These are phyloP conservation scores for Solidago caesia DNA, from an alignment of 129 eudicot species.

Conservation along the genomic window DNA sequence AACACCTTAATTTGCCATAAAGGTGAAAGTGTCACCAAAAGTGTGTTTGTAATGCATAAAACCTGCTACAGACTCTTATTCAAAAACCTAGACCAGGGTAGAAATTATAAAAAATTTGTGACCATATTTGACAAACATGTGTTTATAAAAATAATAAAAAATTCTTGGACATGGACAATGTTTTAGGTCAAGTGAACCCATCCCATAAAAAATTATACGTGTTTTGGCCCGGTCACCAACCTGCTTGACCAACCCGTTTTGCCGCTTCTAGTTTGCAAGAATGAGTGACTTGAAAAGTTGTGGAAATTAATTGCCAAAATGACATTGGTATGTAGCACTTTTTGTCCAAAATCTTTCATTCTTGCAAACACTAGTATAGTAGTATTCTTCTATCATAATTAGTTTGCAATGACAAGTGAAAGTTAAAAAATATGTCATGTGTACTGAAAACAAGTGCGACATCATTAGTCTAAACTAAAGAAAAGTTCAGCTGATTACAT, in stretches of 20 bases:
- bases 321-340: neutral
- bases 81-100: too few relatives aligned
- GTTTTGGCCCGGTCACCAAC: neutral
- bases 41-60: neutral
- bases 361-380: constrained; percentile 7
- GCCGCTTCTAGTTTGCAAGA: constrained; percentile 10
- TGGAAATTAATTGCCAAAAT: constrained; percentile 19
- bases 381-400: neutral
- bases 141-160: neutral
- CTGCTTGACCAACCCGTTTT: neutral
- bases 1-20: neutral
- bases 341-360: constrained; percentile 16
- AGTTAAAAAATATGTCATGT: neutral
- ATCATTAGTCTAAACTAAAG: neutral
- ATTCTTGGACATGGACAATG: neutral
- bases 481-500: constrained; percentile 40
- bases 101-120: too few relatives aligned
- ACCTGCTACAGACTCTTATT: too few relatives aligned
- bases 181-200: neutral
- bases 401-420: neutral
- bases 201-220: neutral
- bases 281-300: neutral
- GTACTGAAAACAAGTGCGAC: neutral
- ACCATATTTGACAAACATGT: neutral
- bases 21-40: neutral